phyloP scores from a whole-genome alignment of 176 grass and related monocot genomes.

The Triticum aestivum region DNA sequence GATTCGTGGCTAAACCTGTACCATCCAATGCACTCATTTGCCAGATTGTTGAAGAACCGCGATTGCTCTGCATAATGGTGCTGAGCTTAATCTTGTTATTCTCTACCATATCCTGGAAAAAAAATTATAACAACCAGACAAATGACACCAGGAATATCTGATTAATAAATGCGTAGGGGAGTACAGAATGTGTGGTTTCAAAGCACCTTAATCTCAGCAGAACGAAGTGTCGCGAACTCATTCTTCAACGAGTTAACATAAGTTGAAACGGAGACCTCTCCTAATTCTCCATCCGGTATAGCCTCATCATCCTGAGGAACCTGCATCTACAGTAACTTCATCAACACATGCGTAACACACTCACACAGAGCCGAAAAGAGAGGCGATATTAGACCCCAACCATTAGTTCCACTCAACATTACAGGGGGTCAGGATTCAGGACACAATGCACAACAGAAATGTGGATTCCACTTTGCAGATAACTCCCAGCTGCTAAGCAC shows the following conservation, averaged over 20 bases:
- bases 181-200: constrained; percentile 17
- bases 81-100: constrained; percentile 74
- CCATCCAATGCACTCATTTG: constrained; percentile 51
- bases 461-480: not conserved
- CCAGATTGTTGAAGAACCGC: constrained; percentile 58
- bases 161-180: not conserved
- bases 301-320: constrained; percentile 25
- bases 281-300: constrained; percentile 36
- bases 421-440: not conserved
- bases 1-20: constrained; percentile 57
- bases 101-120: constrained; percentile 69
- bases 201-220: constrained; percentile 70
- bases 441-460: not conserved
- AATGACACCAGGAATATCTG: not conserved
- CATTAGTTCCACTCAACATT: not conserved
- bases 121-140: not conserved
- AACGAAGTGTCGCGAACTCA: constrained; percentile 54
- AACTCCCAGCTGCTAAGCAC: not conserved
- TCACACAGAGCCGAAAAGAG: not conserved
- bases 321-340: constrained; percentile 19
- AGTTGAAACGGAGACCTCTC: constrained; percentile 28
- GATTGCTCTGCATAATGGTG: constrained; percentile 52
- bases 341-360: not conserved
- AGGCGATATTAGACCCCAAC: not conserved
- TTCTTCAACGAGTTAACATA: constrained; percentile 81